These are phyloP conservation scores for Volvox carteri DNA, from an alignment of 163 green algal genomes.

Conservation along the genomic window DNA sequence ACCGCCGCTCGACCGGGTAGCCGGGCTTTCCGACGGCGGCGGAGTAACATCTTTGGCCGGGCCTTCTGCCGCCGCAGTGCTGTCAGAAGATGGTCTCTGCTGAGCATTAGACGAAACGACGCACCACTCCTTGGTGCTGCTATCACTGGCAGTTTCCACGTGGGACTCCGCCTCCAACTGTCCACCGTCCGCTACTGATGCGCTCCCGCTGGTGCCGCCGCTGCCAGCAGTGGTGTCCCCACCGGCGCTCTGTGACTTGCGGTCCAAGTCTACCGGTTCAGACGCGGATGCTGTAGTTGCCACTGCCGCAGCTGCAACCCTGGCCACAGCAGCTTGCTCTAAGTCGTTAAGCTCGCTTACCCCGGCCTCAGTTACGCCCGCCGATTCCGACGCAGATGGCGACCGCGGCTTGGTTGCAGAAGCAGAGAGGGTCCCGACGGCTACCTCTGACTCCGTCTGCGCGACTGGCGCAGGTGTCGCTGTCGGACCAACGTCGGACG, in stretches of 20 bases:
- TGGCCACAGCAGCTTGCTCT: not conserved
- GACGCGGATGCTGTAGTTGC: not conserved
- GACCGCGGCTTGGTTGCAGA: not conserved
- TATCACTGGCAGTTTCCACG: slow-evolving; percentile 49
- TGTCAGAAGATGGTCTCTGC: not conserved
- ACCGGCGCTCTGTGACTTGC: slow-evolving; percentile 7
- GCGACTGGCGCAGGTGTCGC: not conserved
- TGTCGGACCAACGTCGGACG: too few relatives aligned
- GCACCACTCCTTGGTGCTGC: slow-evolving; percentile 52
- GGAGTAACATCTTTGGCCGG: not conserved
- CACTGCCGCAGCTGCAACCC: not conserved
- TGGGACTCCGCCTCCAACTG: slow-evolving; percentile 40
- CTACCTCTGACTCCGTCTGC: too few relatives aligned
- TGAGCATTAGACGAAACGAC: slow-evolving; percentile 29
- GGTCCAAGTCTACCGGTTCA: not conserved
- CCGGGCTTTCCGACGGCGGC: not conserved
- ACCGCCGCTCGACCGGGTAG: not conserved
- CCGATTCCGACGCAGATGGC: not conserved
- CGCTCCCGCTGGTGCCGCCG: not conserved
- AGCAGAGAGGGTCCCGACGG: too few relatives aligned
- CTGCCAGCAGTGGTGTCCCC: not conserved
- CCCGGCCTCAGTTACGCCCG: not conserved
- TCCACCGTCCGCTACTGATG: not conserved
- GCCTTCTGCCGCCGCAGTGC: not conserved
- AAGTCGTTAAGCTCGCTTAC: not conserved